Base-by-base conservation (phyloP, 2,329 filamentous ascomycete genomes). In the Cercospora sp. region DNA sequence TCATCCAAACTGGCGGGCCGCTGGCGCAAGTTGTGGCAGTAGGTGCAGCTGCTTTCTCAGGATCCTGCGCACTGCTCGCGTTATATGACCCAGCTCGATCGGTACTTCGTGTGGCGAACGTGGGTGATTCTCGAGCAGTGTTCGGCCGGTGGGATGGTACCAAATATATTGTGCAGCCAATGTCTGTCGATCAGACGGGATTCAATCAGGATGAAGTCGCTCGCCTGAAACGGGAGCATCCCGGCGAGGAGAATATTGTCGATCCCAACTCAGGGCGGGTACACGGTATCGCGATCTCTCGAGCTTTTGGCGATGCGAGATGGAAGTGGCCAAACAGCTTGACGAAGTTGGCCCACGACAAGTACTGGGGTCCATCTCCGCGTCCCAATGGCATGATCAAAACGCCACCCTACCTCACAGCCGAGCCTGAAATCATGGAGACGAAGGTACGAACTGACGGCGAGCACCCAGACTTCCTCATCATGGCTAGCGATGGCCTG, bases 391-490 rank as follows among this genome's bases (percentile, higher is more conserved):
- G 73, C 16, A 77, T 71, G 66, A 73, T 72, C 74, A 77, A 81
- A 62, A 86, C 87, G 0, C 89, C 88, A 3, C 90, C 90, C 0
- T 92, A 92, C 77, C 78, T 91, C 72, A 91, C 87, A 0, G 89
- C 89, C 0, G 84, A 88, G 73, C 90, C 90, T 0, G 88, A 88
- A 33, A 81, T 92, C 28, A 88, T 84, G 1, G 87, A 85, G 3
- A 86, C 83, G 0, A 78, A 80, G 33, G 79, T 91, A 5, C 78
- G 84, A 5, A 64, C 40, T 6, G 78, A 80, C 0, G 79, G 79
- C 2, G 74, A 75, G 0, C 79, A 80, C 23, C 78, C 80, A 2
- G 84, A 86, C 60, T 91, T 91, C 73, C 76, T 91, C 62, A 89
- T 92, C 69, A 81, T 91, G 71, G 89, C 88, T 0, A 87, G 84